Base-by-base conservation (phyloP, 2,329 filamentous ascomycete species). In the Cryphonectria parasitica region DNA sequence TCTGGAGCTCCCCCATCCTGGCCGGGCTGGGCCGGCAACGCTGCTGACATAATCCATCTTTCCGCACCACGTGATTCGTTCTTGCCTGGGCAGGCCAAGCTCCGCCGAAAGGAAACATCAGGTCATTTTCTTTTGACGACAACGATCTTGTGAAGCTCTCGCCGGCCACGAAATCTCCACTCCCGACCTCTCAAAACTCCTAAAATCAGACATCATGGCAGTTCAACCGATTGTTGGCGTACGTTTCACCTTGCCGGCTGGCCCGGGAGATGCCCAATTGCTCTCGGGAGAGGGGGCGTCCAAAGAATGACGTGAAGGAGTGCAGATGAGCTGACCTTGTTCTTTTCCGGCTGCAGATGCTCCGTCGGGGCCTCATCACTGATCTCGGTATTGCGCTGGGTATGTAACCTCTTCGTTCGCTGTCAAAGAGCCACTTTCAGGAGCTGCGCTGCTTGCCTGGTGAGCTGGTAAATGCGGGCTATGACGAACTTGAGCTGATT, bases 161-260 rank as follows among this genome's bases (percentile, higher is more conserved):
- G 58, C 62, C 68, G 63, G 62, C 62, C 62, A 22, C 72, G 63
- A 71, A 67, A 61, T 68, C 70, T 70, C 72, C 65, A 67, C 72
- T 70, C 71, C 28, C 69, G 58, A 72, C 67, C 56, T 56, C 65
- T 54, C 64, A 17, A 64, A 68, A 68, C 61, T 66, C 61, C 45
- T 56, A 69, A 63, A 75, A 66, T 65, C 65, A 74, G 71, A 80
- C 79, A 83, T 75, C 81, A 88, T 88, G 85, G 85, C 66, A 39
- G 77, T 88, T 80, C 82, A 83, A 77, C 87, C 87, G 72, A 87
- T 89, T 75, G 88, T 86, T 74, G 87, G 87, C 78, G 87, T 89
- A 88, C 74, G 87, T 87, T 71, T 74, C 68, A 17, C 31, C 68
- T 58, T 65, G 67, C 56, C 31, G 34, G 64, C 41, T 43, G 8